Base-by-base conservation (phyloP, 1,139 yeast species). In the Debaryomycetaceae sp. region DNA sequence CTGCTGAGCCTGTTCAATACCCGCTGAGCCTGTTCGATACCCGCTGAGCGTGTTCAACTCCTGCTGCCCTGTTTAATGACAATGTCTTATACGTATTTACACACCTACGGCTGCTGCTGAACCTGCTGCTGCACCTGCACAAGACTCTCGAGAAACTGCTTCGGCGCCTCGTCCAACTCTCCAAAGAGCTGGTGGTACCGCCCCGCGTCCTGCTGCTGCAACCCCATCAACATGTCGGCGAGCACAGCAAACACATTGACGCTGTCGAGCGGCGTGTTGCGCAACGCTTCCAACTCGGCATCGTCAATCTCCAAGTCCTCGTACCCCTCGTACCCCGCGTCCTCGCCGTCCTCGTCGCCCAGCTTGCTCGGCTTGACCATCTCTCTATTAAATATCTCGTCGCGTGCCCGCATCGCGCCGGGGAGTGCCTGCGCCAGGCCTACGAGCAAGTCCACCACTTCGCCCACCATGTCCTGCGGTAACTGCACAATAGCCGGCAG, bases 241-340 rank as follows among this genome's bases (percentile, higher is more conserved):
- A 68, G 66, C 15, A 58, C 64, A 27, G 55, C 61, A 41, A 62
- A 60, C 4, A 63, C 73, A 39, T 72, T 68, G 23, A 68, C 40
- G 15, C 47, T 40, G 42, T 71, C 76, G 31, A 72, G 53, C 10
- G 74, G 73, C 3, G 75, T 68, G 34, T 61, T 66, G 38, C 63
- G 69, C 50, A 65, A 52, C 19, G 75, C 67, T 38, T 70, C 77
- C 36, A 68, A 60, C 34, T 68, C 70, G 10, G 74, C 77, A 31
- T 65, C 71, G 30, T 67, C 73, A 13, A 58, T 63, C 35, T 61
- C 71, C 23, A 54, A 57, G 20, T 63, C 69, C 14, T 61, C 71
- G 5, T 53, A 45, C n/a, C n/a, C n/a, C 26, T 45, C 58, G 26
- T 49, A 54, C 22, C 46, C 53, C 13, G 50, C 58, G 7, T 37